Percentiles rank a stretch among this genome's conserved stretches.
These are phyloP conservation scores for Aspergillus aculeatus DNA, from an alignment of 2,329 filamentous ascomycete species.

Conservation along the genomic window DNA sequence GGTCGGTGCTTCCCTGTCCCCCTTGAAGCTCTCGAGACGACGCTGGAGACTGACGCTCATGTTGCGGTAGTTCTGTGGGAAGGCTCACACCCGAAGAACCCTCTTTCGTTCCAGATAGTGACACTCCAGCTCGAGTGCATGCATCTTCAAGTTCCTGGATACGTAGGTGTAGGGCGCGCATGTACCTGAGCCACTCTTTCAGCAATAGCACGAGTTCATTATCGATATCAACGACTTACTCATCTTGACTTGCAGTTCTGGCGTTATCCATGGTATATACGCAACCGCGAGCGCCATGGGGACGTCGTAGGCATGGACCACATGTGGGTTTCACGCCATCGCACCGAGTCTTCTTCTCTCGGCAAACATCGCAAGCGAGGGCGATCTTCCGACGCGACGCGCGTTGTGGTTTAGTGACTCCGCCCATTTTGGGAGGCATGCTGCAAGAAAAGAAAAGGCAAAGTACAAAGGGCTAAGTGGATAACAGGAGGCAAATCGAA, in stretches of 20 bases:
- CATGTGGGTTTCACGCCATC: conserved; percentile 49
- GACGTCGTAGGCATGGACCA: conserved; percentile 41
- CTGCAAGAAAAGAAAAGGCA: no score
- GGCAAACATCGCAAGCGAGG: conserved; percentile 45
- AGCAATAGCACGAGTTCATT: neutral
- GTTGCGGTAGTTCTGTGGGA: neutral
- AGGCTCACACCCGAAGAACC: neutral
- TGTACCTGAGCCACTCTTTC: conserved; percentile 5
- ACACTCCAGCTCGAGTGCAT: conserved; percentile 23
- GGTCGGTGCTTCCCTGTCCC: no score
- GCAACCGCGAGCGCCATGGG: conserved; percentile 35
- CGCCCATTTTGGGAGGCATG: conserved; percentile 1
- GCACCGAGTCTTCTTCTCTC: conserved; percentile 44
- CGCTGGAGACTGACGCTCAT: no score
- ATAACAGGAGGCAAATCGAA: no score
- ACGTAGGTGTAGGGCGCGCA: conserved; percentile 23
- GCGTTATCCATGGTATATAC: conserved; percentile 41
- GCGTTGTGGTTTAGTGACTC: neutral
- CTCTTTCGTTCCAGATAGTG: conserved; percentile 6
- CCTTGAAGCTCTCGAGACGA: no score
- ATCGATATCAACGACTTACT: conserved; percentile 22
- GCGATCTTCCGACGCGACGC: conserved; percentile 30
- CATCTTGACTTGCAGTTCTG: conserved; percentile 39
- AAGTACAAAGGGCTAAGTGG: no score
- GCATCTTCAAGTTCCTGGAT: conserved; percentile 30